Percentiles rank a stretch among this genome's conserved stretches.
phyloP scores from a whole-genome alignment of 1,284 basidiomycete genomes.

The Rhodotorula sp. region DNA sequence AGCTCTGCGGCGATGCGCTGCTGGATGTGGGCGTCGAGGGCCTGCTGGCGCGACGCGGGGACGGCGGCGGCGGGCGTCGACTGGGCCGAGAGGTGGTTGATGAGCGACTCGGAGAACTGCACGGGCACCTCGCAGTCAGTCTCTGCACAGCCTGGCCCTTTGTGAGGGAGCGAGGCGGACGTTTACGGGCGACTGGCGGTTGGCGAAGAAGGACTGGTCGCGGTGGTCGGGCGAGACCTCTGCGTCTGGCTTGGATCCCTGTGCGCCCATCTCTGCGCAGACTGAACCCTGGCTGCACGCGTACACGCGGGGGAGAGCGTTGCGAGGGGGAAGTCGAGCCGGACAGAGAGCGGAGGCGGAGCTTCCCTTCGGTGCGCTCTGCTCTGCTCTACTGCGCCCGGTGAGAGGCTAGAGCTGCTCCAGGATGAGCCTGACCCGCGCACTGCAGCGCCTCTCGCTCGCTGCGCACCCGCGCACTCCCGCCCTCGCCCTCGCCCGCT shows the following conservation, averaged over 20 bases:
- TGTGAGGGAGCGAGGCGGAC: conserved; percentile 9
- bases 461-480: background rate
- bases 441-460: conserved; percentile 3
- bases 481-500: background rate
- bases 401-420: no score
- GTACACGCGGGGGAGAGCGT: background rate
- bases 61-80: conserved; percentile 26
- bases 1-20: conserved; percentile 43
- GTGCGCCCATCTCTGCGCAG: conserved; percentile 21
- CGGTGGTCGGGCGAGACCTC: conserved; percentile 7
- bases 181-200: conserved; percentile 31
- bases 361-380: background rate
- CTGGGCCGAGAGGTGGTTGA: conserved; percentile 31
- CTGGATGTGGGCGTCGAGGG: conserved; percentile 46
- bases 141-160: background rate
- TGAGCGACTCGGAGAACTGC: conserved; percentile 39
- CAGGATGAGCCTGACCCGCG: conserved; percentile 9
- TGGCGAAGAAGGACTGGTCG: conserved; percentile 38
- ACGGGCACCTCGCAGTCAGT: background rate
- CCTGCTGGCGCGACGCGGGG: conserved; percentile 39
- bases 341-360: no score
- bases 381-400: no score
- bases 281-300: background rate
- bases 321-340: no score
- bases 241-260: conserved; percentile 27